phyloP scores from a whole-genome alignment of 2,329 filamentous ascomycete genomes.

The Trichoderma sp. region DNA sequence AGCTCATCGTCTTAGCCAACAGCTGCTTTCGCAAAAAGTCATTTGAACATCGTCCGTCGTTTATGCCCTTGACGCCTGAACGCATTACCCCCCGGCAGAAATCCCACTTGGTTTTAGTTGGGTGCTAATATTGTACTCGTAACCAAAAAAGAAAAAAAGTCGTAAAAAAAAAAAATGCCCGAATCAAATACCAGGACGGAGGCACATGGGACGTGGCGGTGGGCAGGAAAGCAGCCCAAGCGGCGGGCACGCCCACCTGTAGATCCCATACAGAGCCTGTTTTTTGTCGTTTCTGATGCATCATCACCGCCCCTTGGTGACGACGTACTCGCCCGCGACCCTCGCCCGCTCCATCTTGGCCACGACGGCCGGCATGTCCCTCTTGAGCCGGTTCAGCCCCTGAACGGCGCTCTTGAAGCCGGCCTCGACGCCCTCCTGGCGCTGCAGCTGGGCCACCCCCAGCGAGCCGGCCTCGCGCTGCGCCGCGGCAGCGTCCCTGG shows the following conservation, averaged over 20 bases:
- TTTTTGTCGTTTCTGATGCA: not conserved
- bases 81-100: not conserved
- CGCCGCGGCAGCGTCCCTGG: slow-evolving; percentile 22
- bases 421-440: slow-evolving; percentile 44
- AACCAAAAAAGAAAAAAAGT: not conserved
- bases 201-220: slow-evolving; percentile 9
- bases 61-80: slow-evolving; percentile 16
- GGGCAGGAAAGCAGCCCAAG: not conserved
- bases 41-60: not conserved
- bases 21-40: not conserved
- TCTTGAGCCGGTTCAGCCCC: slow-evolving; percentile 53
- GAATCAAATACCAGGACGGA: slow-evolving; percentile 8
- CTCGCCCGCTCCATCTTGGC: slow-evolving; percentile 65
- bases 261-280: not conserved
- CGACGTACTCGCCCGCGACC: slow-evolving; percentile 58
- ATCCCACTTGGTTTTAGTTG: not conserved
- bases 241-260: not conserved
- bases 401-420: slow-evolving; percentile 49
- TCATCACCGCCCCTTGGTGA: slow-evolving; percentile 28
- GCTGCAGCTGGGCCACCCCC: slow-evolving; percentile 40
- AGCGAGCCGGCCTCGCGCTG: slow-evolving; percentile 3
- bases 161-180: not conserved
- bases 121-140: not conserved
- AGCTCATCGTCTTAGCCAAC: not conserved
- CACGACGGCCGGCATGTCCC: slow-evolving; percentile 59